A percentile compares a stretch with the other conserved stretches of the same genome.
These are phyloP conservation scores for Epicoccum sorghinum DNA, from an alignment of 2,329 filamentous ascomycete genomes.

Conservation along the genomic window DNA sequence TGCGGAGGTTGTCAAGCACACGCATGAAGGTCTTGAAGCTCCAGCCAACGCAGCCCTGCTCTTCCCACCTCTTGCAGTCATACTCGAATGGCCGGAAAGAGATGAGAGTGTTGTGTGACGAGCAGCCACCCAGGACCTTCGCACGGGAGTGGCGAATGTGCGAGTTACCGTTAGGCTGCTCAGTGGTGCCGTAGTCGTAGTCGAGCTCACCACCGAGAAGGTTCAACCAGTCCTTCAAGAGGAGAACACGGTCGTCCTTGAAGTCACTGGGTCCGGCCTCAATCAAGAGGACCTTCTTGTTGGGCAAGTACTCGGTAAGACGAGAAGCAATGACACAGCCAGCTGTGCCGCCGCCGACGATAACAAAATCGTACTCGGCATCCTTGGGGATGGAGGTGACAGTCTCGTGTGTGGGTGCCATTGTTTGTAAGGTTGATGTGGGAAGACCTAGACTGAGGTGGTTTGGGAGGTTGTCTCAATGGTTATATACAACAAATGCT, in stretches of 20 bases:
- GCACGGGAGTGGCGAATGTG: conserved; percentile 90
- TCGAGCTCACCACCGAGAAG: conserved; percentile 85
- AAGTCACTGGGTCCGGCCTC: conserved; percentile 90
- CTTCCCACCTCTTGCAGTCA: conserved; percentile 84
- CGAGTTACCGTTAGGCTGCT: conserved; percentile 91
- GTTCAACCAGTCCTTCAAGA: conserved; percentile 85
- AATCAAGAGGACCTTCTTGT: conserved; percentile 81
- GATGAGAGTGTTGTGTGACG: conserved; percentile 92
- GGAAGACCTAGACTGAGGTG: conserved; percentile 1
- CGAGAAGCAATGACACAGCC: conserved; percentile 84
- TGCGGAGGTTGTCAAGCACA: conserved; percentile 81
- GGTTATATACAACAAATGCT: conserved; percentile 11
- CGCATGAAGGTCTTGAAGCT: conserved; percentile 84
- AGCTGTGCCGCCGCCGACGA: conserved; percentile 84
- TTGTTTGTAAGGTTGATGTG: conserved; percentile 15
- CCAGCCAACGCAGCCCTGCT: conserved; percentile 83
- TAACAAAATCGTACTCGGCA: conserved; percentile 78
- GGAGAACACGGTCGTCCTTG: conserved; percentile 83
- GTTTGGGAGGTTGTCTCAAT: conserved; percentile 1
- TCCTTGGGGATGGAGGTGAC: conserved; percentile 65
- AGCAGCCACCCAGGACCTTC: conserved; percentile 91
- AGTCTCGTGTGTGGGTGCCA: conserved; percentile 60
- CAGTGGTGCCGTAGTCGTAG: conserved; percentile 87
- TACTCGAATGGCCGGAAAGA: conserved; percentile 91
- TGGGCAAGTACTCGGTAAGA: conserved; percentile 80